Evolutionary conservation across 2,329 filamentous ascomycete genomes (phyloP).

Genomic region (Ophiostoma tasmaniense): DNA sequence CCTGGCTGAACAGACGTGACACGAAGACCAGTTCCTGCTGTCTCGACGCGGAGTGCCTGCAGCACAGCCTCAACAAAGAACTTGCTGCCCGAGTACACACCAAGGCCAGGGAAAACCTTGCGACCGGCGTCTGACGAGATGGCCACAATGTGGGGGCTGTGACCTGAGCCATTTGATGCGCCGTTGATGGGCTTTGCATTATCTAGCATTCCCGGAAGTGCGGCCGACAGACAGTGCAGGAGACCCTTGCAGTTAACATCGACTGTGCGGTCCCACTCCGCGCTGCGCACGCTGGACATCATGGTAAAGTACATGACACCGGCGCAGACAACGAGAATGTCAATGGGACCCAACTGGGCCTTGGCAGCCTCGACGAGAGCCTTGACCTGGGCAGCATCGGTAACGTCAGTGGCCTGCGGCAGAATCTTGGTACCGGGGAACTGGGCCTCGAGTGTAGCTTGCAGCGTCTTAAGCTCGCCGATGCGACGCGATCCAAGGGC

Average conservation of each 20-base stretch:
- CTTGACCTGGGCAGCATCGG: slow-evolving; percentile 56
- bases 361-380: slow-evolving; percentile 51
- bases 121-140: slow-evolving; percentile 76
- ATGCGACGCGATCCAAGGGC: slow-evolving; percentile 63
- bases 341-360: slow-evolving; percentile 59
- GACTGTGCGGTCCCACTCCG: slow-evolving; percentile 74
- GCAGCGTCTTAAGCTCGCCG: slow-evolving; percentile 59
- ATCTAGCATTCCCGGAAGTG: slow-evolving; percentile 62
- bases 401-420: slow-evolving; percentile 64
- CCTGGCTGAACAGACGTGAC: slow-evolving; percentile 71
- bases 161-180: not conserved
- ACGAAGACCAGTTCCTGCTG: slow-evolving; percentile 61
- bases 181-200: slow-evolving; percentile 38
- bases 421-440: slow-evolving; percentile 54
- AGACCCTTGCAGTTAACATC: slow-evolving; percentile 84
- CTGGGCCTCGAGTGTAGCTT: slow-evolving; percentile 44
- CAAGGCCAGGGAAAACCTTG: slow-evolving; percentile 72
- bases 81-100: slow-evolving; percentile 72
- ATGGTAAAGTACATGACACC: slow-evolving; percentile 86
- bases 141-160: slow-evolving; percentile 56
- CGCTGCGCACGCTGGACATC: slow-evolving; percentile 67
- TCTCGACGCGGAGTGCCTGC: slow-evolving; percentile 67
- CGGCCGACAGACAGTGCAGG: slow-evolving; percentile 60
- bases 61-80: slow-evolving; percentile 79
- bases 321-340: slow-evolving; percentile 72